Evolutionary conservation across 257 asterid genomes (phyloP).

Genomic region (Salvia hispanica): DNA sequence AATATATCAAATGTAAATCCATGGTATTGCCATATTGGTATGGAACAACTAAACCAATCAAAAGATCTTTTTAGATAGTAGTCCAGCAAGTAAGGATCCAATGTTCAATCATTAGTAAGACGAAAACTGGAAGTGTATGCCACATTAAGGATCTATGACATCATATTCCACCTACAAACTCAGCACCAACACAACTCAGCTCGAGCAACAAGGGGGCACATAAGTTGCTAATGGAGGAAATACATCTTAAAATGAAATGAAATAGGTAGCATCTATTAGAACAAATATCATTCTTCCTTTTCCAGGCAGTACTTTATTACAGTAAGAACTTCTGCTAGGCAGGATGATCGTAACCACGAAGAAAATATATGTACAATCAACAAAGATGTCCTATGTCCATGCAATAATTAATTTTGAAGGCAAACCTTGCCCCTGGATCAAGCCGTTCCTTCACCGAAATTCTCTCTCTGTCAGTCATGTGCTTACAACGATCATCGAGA

Average conservation of each 20-base stretch:
- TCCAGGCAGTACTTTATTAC: not conserved
- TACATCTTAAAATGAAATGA: not conserved
- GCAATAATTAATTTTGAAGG: constrained; percentile 24
- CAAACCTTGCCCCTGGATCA: constrained; percentile 92
- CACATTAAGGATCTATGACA: not conserved
- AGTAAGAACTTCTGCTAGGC: not conserved
- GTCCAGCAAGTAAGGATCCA: not conserved
- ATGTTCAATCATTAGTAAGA: not conserved
- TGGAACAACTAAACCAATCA: not conserved
- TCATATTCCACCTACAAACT: not conserved
- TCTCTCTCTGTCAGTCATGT: constrained; percentile 60
- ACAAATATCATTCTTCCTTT: not conserved
- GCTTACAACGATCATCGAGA: constrained; percentile 86
- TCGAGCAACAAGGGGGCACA: not conserved
- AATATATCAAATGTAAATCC: no score
- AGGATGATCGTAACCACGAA: constrained; percentile 4
- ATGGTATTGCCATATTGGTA: not conserved
- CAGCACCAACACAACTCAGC: not conserved
- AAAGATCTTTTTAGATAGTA: not conserved
- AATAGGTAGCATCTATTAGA: not conserved
- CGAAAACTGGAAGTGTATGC: not conserved
- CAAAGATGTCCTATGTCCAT: not conserved
- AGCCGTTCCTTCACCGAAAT: constrained; percentile 58
- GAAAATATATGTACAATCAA: not conserved
- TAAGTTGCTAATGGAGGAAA: not conserved